phyloP scores from a whole-genome alignment of 768 basidiomycete genomes.

The Leccinum imitatum region DNA sequence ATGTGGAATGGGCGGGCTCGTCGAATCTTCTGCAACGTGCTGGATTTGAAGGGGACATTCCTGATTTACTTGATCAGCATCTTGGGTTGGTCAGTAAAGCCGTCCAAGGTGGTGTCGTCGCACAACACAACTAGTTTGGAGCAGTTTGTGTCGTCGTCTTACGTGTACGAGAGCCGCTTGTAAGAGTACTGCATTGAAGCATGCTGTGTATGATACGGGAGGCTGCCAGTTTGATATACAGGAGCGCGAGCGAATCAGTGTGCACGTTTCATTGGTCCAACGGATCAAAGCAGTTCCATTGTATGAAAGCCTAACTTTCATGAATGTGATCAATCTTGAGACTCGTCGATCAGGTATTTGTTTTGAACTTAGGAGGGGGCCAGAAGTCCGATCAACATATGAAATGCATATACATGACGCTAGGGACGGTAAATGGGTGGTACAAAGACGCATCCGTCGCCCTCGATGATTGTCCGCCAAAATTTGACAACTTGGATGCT shows the following conservation, averaged over 20 bases:
- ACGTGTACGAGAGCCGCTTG: neutral
- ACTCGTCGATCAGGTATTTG: no score
- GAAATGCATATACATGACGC: neutral
- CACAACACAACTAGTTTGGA: neutral
- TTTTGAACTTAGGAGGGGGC: no score
- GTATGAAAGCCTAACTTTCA: no score
- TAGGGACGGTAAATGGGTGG: no score
- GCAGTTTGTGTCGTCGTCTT: no score
- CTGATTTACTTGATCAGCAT: constrained; percentile 14
- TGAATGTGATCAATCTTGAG: no score
- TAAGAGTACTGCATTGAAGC: neutral
- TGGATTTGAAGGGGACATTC: neutral
- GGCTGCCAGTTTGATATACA: no score
- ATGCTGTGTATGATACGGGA: neutral
- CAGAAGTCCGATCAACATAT: no score
- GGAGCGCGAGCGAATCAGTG: neutral
- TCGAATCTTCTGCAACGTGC: neutral
- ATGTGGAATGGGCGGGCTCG: constrained; percentile 27
- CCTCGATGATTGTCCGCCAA: constrained; percentile 17
- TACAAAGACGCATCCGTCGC: constrained; percentile 1
- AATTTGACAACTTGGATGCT: constrained; percentile 24
- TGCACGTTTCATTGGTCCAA: no score
- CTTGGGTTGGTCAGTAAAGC: neutral
- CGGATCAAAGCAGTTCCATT: no score
- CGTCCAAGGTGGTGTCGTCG: neutral